phyloP scores from a whole-genome alignment of 2,329 filamentous ascomycete genomes.

The Sphaerulina vaccinii region DNA sequence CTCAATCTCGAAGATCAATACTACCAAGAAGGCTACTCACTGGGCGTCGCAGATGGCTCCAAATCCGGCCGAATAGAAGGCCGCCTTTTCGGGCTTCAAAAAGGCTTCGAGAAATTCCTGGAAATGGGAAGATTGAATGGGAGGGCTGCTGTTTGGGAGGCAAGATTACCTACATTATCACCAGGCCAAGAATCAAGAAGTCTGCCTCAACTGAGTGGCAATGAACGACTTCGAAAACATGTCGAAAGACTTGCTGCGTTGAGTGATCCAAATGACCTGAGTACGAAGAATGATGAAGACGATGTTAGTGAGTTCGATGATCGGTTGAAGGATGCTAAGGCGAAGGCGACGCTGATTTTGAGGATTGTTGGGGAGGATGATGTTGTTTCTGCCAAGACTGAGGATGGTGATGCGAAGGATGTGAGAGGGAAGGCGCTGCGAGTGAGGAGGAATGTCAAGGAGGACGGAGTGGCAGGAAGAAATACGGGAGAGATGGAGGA shows the following conservation, averaged over 20 bases:
- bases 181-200: neutral
- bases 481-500: constrained; percentile 41
- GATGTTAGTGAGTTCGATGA: constrained; percentile 91
- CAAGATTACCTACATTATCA: constrained; percentile 57
- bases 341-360: constrained; percentile 83
- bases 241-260: constrained; percentile 71
- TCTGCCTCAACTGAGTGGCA: constrained; percentile 38
- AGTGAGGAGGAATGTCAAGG: constrained; percentile 25
- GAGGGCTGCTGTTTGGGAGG: constrained; percentile 78
- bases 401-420: neutral
- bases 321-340: constrained; percentile 75
- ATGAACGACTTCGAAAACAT: constrained; percentile 72
- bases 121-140: constrained; percentile 77
- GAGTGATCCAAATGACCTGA: constrained; percentile 73
- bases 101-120: constrained; percentile 88
- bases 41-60: constrained; percentile 73
- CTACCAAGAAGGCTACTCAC: constrained; percentile 76
- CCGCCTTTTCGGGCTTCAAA: constrained; percentile 83
- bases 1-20: constrained; percentile 65
- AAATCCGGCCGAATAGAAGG: constrained; percentile 82
- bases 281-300: constrained; percentile 81
- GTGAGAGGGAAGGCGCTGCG: constrained; percentile 20
- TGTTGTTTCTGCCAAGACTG: neutral
- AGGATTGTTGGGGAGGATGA: constrained; percentile 58
- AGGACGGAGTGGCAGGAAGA: constrained; percentile 25